Conservation (phyloP, 176 grass and related monocot genomes). For the Aegilops bicornis region DNA sequence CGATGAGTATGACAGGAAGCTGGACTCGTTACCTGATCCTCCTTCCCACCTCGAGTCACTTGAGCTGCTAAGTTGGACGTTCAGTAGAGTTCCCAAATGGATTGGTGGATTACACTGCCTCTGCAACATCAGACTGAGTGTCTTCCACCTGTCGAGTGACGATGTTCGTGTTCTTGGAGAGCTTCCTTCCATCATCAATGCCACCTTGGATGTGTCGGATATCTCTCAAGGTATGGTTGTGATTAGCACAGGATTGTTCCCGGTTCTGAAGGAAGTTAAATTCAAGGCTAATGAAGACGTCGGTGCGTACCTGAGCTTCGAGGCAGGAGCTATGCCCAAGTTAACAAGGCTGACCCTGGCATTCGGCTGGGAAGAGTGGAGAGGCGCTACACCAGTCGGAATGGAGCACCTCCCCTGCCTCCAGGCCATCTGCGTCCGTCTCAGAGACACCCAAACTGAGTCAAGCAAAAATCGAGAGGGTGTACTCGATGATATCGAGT, state of each 20-base stretch:
- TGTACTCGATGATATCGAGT: no score
- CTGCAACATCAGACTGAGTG: not conserved
- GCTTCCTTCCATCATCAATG: not conserved
- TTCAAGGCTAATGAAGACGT: not conserved
- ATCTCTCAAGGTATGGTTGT: not conserved
- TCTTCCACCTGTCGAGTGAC: not conserved
- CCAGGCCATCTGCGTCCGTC: not conserved
- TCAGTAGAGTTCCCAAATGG: not conserved
- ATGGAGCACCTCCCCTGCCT: not conserved
- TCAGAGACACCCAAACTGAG: not conserved
- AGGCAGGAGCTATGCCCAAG: not conserved
- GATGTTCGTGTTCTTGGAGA: not conserved
- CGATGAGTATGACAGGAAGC: no score
- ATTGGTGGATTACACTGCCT: not conserved
- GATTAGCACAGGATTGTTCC: not conserved
- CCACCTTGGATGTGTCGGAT: fast-evolving
- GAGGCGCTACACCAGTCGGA: not conserved
- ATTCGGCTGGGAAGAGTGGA: not conserved
- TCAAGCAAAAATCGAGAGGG: not conserved
- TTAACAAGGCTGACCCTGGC: not conserved
- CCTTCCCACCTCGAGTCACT: not conserved
- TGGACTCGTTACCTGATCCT: not conserved
- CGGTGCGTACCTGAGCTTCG: not conserved
- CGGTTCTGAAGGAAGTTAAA: not conserved
- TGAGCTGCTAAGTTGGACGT: fast-evolving